Base-by-base conservation (phyloP, 1,139 yeast species). In the Lodderomyces elongisporus region DNA sequence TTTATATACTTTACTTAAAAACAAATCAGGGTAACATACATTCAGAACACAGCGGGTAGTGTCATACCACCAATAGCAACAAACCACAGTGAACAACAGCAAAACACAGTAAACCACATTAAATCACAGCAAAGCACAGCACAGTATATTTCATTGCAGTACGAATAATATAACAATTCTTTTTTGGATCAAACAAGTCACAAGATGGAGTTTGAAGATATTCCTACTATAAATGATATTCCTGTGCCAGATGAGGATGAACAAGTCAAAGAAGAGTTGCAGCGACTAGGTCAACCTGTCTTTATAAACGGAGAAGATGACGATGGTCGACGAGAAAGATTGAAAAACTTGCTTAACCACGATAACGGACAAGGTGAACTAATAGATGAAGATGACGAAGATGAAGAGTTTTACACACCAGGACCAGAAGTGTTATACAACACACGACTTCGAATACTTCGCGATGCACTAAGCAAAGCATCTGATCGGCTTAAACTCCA, bases 321-420 rank as follows among this genome's bases (percentile, higher is more conserved):
- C 5, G 72, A 70, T 1, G 79, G 68, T 17, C 60, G 95, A 45
- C 60, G 94, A 40, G 72, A 67, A 17, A 56, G 95, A 37, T 58
- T 85, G 14, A 31, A 31, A 2, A 82, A 82, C 17, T 34, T 47
- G 47, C 51, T 45, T 7, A 61, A 44, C 4, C 12, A 16, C 20
- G 30, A 27, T 16, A n/a, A 14, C n/a, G 28, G 18, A 5, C 21
- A n/a, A 15, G 54, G 46, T 5, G 55, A 45, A 4, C 47, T 39
- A 8, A 56, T 47, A 12, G 56, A 47, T 3, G 56, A 44, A 14
- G 62, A 46, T 3, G 77, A 66, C 3, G 81, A 73, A 3, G 83
- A 83, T 15, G 93, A 82, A 38, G 95, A 85, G 40, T 87, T 83
- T 49, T 87, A 79, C 50, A 87, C 96, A 0, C 94, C 94, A 0